Percentiles rank a stretch among this genome's conserved stretches.
Conservation (phyloP, 2,329 filamentous ascomycete genomes). For the Westerdykella sp. region DNA sequence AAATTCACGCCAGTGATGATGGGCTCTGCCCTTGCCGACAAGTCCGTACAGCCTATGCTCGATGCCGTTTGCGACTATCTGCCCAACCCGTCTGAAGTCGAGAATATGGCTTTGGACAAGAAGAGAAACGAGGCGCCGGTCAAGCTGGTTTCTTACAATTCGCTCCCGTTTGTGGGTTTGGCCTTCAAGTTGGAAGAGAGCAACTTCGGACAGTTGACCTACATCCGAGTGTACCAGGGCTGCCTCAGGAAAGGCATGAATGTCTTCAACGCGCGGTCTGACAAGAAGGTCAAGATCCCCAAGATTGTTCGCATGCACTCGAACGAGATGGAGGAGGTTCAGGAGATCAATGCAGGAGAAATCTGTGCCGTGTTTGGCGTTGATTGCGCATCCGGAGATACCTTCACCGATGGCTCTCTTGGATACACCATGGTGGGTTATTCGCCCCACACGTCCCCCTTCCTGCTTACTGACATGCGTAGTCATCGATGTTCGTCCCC, state of each 20-base stretch:
- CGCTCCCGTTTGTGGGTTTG: conserved; percentile 86
- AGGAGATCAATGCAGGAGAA: conserved; percentile 88
- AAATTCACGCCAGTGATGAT: conserved; percentile 96
- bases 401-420: conserved; percentile 88
- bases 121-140: conserved; percentile 71
- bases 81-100: conserved; percentile 82
- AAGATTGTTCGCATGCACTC: conserved; percentile 99
- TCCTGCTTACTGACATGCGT: conserved; percentile 1
- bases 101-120: conserved; percentile 83
- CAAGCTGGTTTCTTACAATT: conserved; percentile 87
- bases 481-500: conserved; percentile 90
- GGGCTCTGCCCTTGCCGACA: conserved; percentile 92
- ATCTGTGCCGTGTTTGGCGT: conserved; percentile 98
- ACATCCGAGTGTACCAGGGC: conserved; percentile 97
- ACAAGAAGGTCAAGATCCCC: conserved; percentile 94
- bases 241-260: conserved; percentile 80
- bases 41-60: conserved; percentile 91
- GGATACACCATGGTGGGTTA: conserved; percentile 73
- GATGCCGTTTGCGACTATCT: conserved; percentile 95
- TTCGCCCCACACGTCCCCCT: not conserved
- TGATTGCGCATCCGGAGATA: conserved; percentile 95
- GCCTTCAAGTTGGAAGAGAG: conserved; percentile 99
- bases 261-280: conserved; percentile 86
- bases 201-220: conserved; percentile 96
- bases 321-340: conserved; percentile 97